A percentile compares a stretch with the other conserved stretches of the same genome.
These are phyloP conservation scores for Solanum pinnatisectum DNA, from an alignment of 257 asterid genomes.

Conservation along the genomic window DNA sequence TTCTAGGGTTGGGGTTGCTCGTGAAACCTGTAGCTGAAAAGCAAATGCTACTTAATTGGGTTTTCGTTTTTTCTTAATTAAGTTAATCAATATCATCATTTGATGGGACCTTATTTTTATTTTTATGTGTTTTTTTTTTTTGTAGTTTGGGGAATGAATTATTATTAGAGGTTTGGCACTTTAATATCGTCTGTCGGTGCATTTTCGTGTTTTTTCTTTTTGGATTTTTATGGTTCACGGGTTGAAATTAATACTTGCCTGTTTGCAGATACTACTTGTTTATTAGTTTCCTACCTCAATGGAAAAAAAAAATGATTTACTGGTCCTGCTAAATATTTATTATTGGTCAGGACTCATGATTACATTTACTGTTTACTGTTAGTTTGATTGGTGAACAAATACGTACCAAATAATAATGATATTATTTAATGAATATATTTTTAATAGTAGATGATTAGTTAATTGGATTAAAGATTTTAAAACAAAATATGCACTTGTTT, in stretches of 20 bases:
- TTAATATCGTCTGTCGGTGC: background rate
- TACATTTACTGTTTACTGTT: background rate
- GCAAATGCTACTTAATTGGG: background rate
- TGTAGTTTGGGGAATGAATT: background rate
- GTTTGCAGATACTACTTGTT: background rate
- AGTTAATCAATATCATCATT: background rate
- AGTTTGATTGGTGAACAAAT: background rate
- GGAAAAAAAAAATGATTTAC: background rate
- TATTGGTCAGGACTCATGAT: background rate
- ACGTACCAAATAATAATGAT: background rate
- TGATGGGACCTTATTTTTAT: background rate
- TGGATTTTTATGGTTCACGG: background rate
- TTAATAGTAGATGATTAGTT: background rate
- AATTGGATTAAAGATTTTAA: background rate
- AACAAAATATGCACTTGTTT: background rate
- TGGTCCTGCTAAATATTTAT: background rate
- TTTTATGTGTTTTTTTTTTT: background rate
- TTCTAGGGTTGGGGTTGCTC: conserved; percentile 53
- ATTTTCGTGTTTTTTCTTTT: background rate
- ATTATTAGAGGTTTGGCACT: background rate
- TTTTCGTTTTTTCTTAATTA: background rate
- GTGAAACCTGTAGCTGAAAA: conserved; percentile 45
- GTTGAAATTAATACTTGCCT: background rate
- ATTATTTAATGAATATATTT: too few relatives aligned
- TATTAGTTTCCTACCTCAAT: background rate